Base-by-base conservation (phyloP, 1,284 basidiomycete species). In the Leccinum pallidistipes region DNA sequence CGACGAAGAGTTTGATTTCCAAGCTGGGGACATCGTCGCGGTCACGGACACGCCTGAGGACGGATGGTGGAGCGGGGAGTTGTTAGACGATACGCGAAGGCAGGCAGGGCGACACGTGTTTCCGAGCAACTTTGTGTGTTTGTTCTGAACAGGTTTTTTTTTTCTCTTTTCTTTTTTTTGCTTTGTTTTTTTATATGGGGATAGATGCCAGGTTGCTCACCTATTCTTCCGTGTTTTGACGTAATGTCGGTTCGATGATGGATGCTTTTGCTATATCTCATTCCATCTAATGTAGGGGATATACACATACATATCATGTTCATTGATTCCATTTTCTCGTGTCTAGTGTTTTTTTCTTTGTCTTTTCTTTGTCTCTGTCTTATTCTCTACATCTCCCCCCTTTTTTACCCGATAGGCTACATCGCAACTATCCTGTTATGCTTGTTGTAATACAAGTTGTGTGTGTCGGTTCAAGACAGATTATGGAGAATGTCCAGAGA, bases 31-130 rank as follows among this genome's bases (percentile, higher is more conserved):
- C 75, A 91, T 97, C 64, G 96, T 97, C 69, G 95, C 94, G 9
- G 94, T 97, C 4, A 96, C 92, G 2, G 83, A 88, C 50, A 95
- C 93, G 14, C 94, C 94, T 11, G 92, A 96, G 65, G 95, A 97
- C 69, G 94, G 94, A 1, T 97, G 95, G 95, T 97, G 94, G 95
- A 91, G 87, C 58, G 92, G 92, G 16, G 85, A 88, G 72, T 74
- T 97, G 61, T 77, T 97, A 50, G 95, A 97, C 70, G 95, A 97
- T 72, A 84, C 85, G 36, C 81, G 95, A 65, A 81, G 94, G 64
- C 81, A 88, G 68, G 82, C 83, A 5, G 94, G 94, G 12, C 81
- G 90, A 58, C 89, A 92, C 69, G 88, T 95, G 65, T 96, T 97
- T 84, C 95, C 95, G 55, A 95, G 92, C 76, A 97, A 97, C 75